Percentiles rank a stretch among this genome's conserved stretches.
These are phyloP conservation scores for Trametes villosa DNA, from an alignment of 768 basidiomycete species.

Conservation along the genomic window DNA sequence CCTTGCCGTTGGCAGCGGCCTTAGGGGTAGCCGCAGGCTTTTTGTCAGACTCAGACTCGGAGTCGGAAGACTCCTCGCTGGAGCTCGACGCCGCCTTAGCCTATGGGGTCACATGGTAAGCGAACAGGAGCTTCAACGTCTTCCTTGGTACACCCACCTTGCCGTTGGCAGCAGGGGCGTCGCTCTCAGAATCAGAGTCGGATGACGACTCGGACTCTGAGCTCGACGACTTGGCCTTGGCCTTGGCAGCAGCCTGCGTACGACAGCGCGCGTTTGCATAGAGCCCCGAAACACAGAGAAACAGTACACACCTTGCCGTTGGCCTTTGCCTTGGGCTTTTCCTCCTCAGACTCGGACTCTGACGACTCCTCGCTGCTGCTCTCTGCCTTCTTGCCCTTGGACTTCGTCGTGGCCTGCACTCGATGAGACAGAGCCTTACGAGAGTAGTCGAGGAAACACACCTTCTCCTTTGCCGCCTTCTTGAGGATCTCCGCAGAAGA, in stretches of 20 bases:
- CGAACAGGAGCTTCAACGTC: too few relatives aligned
- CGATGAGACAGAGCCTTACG: background rate
- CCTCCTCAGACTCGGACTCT: constrained; percentile 40
- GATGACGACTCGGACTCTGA: constrained; percentile 13
- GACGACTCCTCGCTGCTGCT: constrained; percentile 35
- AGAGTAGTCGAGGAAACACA: background rate
- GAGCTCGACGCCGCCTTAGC: constrained; percentile 27
- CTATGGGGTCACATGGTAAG: too few relatives aligned
- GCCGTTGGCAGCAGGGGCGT: constrained; percentile 23
- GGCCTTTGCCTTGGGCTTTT: constrained; percentile 34
- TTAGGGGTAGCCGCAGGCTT: constrained; percentile 46
- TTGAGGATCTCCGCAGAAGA: constrained; percentile 49
- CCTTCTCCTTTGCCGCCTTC: constrained; percentile 40
- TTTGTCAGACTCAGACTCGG: constrained; percentile 45
- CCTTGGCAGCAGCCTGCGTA: constrained; percentile 9
- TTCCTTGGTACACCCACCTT: constrained; percentile 26
- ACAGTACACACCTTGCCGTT: constrained; percentile 39
- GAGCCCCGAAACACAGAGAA: background rate
- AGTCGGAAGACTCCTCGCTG: constrained; percentile 33
- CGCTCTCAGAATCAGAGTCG: constrained; percentile 24
- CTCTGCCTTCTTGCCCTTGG: constrained; percentile 26
- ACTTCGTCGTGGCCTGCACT: constrained; percentile 15
- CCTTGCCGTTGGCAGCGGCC: constrained; percentile 38
- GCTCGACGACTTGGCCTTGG: constrained; percentile 7
- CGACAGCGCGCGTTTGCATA: too few relatives aligned